Evolutionary conservation across 2,329 filamentous ascomycete species (phyloP), one percentile per base, ranked within the genome.

Genomic region (Scortechinia acanthostroma): DNA sequence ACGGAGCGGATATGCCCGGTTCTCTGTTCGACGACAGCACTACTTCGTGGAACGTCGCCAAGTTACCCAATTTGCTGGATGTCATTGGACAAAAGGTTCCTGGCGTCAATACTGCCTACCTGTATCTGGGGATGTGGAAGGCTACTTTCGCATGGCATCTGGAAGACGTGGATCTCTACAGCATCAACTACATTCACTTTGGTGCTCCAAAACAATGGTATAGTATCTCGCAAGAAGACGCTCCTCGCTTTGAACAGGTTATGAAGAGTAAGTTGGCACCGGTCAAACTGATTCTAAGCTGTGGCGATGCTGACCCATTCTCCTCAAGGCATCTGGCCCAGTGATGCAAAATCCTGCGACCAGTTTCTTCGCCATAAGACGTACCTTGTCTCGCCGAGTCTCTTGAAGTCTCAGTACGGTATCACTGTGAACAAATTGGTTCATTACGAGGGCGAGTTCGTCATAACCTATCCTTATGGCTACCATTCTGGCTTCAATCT

Each of bases 111-210:
- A 98, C 91, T 2, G 91, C 93, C 2, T 98, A 98, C 58, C 77
- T 98, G 2, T 98, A 98, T 59, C 74, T 98, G 48, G 93, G 93
- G 37, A 98, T 98, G 93, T 98, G 93, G 93, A 97, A 97, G 64
- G 91, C 93, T 13, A 97, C 93, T 0, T 98, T 98, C 61, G 93
- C 93, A 5, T 98, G 93, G 93, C 93, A 98, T 75, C 69, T 98
- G 45, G 93, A 98, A 61, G 93, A 98, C 60, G 91, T 98, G 35
- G 93, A 98, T 68, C 77, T 98, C 3, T 98, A 98, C 79, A 97
- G 91, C 62, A 98, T 98, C 74, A 98, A 98, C 68, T 98, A 96
- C 62, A 90, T 98, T 48, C 93, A 98, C 59, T 98, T 98, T 61
- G 93, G 93, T 45, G 93, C 93, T 1, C 93, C 93, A 0, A 98